Percentiles rank a stretch among this genome's conserved stretches.
Conservation (phyloP, 2,329 filamentous ascomycete genomes). For the Boeremia exigua region DNA sequence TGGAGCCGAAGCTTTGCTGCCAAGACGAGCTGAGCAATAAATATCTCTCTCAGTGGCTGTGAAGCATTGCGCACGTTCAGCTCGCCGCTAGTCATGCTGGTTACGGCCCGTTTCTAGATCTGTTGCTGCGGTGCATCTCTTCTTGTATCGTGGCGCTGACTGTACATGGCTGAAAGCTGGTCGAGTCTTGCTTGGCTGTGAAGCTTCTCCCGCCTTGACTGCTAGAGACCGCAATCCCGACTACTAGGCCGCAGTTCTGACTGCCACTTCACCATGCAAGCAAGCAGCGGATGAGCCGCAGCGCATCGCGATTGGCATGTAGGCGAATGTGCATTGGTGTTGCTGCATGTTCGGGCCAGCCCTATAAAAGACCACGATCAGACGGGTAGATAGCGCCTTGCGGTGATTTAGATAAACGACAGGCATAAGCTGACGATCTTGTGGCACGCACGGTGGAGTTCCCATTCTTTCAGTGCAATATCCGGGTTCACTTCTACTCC, state of each 20-base stretch:
- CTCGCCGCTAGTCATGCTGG: conserved; percentile 1
- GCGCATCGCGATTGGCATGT: conserved; percentile 3
- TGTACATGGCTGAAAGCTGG: conserved; percentile 9
- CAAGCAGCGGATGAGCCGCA: conserved; percentile 1
- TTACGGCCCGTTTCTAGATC: conserved; percentile 1
- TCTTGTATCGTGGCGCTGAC: conserved; percentile 10
- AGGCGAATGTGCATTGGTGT: not conserved
- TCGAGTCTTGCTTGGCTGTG: conserved; percentile 12
- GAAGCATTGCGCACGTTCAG: conserved; percentile 1
- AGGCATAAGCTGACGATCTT: not conserved
- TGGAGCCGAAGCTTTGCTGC: conserved; percentile 9
- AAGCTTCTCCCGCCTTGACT: conserved; percentile 22
- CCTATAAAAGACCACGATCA: conserved; percentile 7
- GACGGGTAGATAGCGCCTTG: conserved; percentile 1
- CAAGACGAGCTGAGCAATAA: conserved; percentile 8
- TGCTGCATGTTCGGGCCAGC: conserved; percentile 7
- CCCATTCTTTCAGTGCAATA: not conserved
- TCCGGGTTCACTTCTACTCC: not conserved
- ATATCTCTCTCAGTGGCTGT: conserved; percentile 13
- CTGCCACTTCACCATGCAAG: not conserved
- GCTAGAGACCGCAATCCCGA: not conserved
- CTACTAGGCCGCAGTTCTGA: conserved; percentile 2
- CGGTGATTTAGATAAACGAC: conserved; percentile 6
- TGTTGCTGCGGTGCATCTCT: conserved; percentile 4
- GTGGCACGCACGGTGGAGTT: not conserved